Conservation (phyloP, 208 protist species). For the Leishmania tarentolae region DNA sequence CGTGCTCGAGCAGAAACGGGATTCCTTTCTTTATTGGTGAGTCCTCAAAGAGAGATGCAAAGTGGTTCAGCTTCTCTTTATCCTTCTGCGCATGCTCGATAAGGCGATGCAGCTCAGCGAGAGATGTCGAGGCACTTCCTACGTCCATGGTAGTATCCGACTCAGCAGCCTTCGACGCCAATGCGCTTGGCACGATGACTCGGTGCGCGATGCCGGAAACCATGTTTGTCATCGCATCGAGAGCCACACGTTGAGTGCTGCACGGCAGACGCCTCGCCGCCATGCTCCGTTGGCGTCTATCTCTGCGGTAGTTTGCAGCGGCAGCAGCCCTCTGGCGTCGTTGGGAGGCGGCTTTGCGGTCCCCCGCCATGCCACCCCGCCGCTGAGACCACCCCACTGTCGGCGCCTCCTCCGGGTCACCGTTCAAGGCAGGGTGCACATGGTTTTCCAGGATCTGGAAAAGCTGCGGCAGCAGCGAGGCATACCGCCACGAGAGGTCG, state of each 20-base stretch:
- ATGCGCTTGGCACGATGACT: slow-evolving; percentile 11
- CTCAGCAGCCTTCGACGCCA: not conserved
- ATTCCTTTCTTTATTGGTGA: slow-evolving; percentile 80
- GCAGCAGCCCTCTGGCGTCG: slow-evolving; percentile 5
- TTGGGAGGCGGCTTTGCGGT: not conserved
- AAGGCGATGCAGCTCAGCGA: not conserved
- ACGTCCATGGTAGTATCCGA: not conserved
- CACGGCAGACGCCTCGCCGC: slow-evolving; percentile 12
- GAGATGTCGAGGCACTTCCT: not conserved
- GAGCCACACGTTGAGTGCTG: slow-evolving; percentile 28
- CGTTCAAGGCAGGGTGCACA: slow-evolving; percentile 22
- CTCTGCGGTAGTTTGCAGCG: slow-evolving; percentile 5
- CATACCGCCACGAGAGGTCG: slow-evolving; percentile 82
- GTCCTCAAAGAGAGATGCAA: slow-evolving; percentile 66
- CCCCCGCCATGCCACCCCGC: not conserved
- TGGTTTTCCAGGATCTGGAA: slow-evolving; percentile 63
- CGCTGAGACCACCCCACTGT: slow-evolving; percentile 4
- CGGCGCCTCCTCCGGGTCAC: slow-evolving; percentile 1
- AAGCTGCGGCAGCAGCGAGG: slow-evolving; percentile 67
- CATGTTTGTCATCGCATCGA: slow-evolving; percentile 40
- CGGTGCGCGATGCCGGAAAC: slow-evolving; percentile 34
- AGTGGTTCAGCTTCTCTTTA: slow-evolving; percentile 66
- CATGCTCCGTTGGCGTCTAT: slow-evolving; percentile 1
- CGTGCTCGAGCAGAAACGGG: slow-evolving; percentile 71
- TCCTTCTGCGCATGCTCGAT: slow-evolving; percentile 33